These are phyloP conservation scores for Boletus patriciae DNA, from an alignment of 768 basidiomycete genomes.

Conservation along the genomic window DNA sequence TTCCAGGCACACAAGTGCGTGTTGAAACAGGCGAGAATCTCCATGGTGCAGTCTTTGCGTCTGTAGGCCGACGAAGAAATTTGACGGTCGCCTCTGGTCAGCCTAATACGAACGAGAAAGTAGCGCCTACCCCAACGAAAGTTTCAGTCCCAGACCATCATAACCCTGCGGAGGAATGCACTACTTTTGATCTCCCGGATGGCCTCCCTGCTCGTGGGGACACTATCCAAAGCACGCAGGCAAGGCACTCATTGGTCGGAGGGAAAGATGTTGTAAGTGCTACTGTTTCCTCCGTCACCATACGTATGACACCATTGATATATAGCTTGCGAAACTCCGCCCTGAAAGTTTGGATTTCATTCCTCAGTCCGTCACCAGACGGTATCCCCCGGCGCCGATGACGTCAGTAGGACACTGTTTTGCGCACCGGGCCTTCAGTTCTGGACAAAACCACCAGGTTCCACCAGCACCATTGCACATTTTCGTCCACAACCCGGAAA, in stretches of 20 bases:
- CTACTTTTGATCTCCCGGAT: neutral
- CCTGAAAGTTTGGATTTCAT: constrained; percentile 26
- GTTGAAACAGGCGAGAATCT: neutral
- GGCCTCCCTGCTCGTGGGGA: neutral
- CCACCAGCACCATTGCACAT: neutral
- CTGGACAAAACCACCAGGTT: neutral
- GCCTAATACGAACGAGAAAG: neutral
- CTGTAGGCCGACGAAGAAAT: neutral
- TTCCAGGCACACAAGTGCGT: neutral
- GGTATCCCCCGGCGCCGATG: constrained; percentile 15
- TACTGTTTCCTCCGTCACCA: neutral
- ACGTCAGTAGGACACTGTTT: neutral
- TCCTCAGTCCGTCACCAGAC: constrained; percentile 28
- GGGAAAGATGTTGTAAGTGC: constrained; percentile 12
- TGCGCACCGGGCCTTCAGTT: neutral
- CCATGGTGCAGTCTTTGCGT: neutral
- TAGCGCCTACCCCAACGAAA: neutral
- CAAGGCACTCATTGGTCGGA: neutral
- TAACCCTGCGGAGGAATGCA: neutral
- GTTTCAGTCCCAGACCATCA: neutral
- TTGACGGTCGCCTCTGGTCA: constrained; percentile 5
- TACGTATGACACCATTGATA: neutral
- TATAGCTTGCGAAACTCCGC: constrained; percentile 9
- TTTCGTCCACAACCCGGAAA: neutral
- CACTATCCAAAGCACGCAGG: neutral